Evolutionary conservation across 108 stramenopile species (phyloP).

Genomic region (Bacterosira constricta): DNA sequence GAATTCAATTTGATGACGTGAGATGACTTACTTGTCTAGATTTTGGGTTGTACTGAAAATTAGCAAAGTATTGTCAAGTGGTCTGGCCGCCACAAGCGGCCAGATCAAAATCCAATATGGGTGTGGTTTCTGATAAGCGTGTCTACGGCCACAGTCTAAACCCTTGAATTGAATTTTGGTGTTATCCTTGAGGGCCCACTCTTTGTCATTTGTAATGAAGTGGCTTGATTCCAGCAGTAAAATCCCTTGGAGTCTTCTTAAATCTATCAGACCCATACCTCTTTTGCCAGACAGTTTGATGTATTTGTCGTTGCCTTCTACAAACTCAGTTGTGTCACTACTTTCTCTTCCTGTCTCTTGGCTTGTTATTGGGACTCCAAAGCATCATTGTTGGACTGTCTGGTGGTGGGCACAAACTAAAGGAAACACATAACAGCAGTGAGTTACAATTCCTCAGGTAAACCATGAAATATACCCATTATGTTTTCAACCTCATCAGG

Average conservation of each 20-base stretch:
- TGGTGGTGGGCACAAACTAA: background rate
- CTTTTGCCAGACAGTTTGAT: background rate
- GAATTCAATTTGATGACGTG: too few species aligned
- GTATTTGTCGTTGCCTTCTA: background rate
- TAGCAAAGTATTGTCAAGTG: too few species aligned
- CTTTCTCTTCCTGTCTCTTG: background rate
- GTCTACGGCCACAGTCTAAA: too few species aligned
- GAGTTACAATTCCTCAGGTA: background rate
- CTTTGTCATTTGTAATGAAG: background rate
- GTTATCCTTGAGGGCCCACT: background rate
- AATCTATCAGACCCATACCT: background rate
- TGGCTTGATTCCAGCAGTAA: background rate
- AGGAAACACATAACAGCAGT: background rate
- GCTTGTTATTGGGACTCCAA: background rate
- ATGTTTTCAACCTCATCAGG: background rate
- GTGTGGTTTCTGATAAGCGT: too few species aligned
- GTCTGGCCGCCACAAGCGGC: too few species aligned
- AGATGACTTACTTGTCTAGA: too few species aligned
- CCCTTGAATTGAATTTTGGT: background rate
- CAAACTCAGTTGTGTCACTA: too few species aligned
- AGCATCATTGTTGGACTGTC: background rate
- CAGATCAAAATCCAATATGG: too few species aligned
- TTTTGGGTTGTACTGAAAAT: too few species aligned
- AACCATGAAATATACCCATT: background rate
- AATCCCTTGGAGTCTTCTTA: background rate